phyloP scores from a whole-genome alignment of 1,284 basidiomycete species.

The Retiboletus flavoniger region DNA sequence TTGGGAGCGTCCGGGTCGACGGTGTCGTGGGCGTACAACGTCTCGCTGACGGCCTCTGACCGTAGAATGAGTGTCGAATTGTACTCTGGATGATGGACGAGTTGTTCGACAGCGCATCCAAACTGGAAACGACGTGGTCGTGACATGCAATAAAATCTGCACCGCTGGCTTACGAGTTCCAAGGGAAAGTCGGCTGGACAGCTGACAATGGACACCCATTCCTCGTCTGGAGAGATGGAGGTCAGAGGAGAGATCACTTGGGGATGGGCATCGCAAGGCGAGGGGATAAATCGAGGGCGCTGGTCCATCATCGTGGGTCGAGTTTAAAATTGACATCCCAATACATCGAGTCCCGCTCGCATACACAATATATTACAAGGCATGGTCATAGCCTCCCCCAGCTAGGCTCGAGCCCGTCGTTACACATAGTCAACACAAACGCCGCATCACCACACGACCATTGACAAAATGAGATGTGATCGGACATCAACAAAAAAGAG shows the following conservation, averaged over 20 bases:
- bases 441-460: slow-evolving; percentile 12
- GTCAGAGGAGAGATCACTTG: slow-evolving; percentile 6
- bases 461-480: slow-evolving; percentile 25
- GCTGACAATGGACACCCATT: slow-evolving; percentile 40
- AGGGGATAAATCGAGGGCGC: slow-evolving; percentile 27
- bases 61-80: slow-evolving; percentile 81
- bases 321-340: background rate
- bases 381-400: slow-evolving; percentile 2
- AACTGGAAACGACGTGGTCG: slow-evolving; percentile 46
- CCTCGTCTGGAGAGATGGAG: slow-evolving; percentile 7
- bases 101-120: slow-evolving; percentile 57
- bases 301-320: slow-evolving; percentile 7
- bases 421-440: slow-evolving; percentile 7
- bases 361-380: slow-evolving; percentile 13
- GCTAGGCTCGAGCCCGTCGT: background rate
- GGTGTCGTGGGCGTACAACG: slow-evolving; percentile 24
- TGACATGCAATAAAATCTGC: background rate
- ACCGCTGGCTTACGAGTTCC: slow-evolving; percentile 37
- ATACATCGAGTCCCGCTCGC: slow-evolving; percentile 18
- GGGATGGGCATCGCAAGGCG: slow-evolving; percentile 19
- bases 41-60: slow-evolving; percentile 61
- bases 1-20: background rate
- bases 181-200: slow-evolving; percentile 44
- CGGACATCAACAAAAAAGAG: slow-evolving; percentile 26
- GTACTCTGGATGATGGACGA: slow-evolving; percentile 79